Evolutionary conservation across 495 filamentous ascomycete species (phyloP).

Genomic region (Podospora fimiseda): DNA sequence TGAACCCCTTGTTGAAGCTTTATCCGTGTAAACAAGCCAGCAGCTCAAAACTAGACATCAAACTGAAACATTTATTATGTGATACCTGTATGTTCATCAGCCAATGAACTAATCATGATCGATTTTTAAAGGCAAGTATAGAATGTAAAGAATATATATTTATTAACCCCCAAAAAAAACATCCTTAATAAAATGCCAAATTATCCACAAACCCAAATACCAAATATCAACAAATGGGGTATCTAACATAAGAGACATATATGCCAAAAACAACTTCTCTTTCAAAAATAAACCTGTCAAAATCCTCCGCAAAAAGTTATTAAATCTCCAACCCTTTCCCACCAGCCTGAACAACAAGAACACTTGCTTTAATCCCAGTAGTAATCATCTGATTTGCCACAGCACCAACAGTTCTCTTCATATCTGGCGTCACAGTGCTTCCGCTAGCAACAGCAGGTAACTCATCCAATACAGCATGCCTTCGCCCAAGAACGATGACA

Average conservation of each 20-base stretch:
- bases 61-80: too few relatives aligned
- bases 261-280: background rate
- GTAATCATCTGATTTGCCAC: constrained; percentile 60
- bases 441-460: background rate
- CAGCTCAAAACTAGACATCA: too few relatives aligned
- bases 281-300: background rate
- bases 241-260: background rate
- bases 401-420: constrained; percentile 58
- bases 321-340: constrained; percentile 13
- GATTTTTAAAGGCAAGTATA: too few relatives aligned
- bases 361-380: constrained; percentile 57
- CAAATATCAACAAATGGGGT: too few relatives aligned
- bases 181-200: too few relatives aligned
- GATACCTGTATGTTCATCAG: too few relatives aligned
- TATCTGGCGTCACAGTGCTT: constrained; percentile 25
- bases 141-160: too few relatives aligned
- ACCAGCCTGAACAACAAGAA: constrained; percentile 72
- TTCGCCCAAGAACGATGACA: constrained; percentile 67
- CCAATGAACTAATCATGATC: too few relatives aligned
- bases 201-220: too few relatives aligned
- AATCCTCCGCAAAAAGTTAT: background rate
- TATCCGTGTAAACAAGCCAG: too few relatives aligned
- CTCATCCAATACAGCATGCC: constrained; percentile 31
- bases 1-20: too few relatives aligned
- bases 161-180: too few relatives aligned